phyloP scores from a whole-genome alignment of 1,284 basidiomycete genomes.

The Leccinum variabile region DNA sequence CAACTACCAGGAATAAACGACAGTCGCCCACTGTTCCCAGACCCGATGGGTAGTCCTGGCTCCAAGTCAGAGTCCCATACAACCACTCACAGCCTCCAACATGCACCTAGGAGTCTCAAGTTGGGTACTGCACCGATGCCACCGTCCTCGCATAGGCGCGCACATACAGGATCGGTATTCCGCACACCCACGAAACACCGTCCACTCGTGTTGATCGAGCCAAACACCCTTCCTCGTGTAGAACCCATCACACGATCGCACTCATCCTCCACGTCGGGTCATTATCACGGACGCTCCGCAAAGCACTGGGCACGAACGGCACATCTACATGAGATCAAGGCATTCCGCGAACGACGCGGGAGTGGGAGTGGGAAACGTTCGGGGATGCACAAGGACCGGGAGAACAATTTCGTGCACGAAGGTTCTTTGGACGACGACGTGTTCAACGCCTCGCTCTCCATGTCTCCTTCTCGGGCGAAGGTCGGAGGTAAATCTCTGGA shows the following conservation, averaged over 20 bases:
- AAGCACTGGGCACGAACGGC: conserved; percentile 67
- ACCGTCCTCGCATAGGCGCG: conserved; percentile 18
- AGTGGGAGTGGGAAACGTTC: conserved; percentile 13
- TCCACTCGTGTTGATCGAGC: conserved; percentile 15
- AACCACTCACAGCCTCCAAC: background rate
- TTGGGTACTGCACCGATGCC: background rate
- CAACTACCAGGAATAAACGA: conserved; percentile 1
- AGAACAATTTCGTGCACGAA: conserved; percentile 9
- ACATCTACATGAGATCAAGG: conserved; percentile 67
- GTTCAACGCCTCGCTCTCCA: conserved; percentile 3
- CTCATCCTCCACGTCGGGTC: conserved; percentile 32
- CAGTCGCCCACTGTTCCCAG: conserved; percentile 1
- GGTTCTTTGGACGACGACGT: conserved; percentile 13
- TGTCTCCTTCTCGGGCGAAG: background rate
- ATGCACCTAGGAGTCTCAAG: conserved; percentile 7
- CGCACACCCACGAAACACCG: conserved; percentile 31
- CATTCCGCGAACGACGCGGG: conserved; percentile 11
- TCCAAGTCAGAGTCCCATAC: background rate
- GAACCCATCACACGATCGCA: conserved; percentile 25
- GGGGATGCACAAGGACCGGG: conserved; percentile 15
- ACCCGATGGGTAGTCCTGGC: background rate
- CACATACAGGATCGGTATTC: conserved; percentile 3
- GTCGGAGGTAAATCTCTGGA: background rate
- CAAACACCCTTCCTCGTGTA: conserved; percentile 23
- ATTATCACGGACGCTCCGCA: conserved; percentile 27